Evolutionary conservation across 208 protist genomes (phyloP).

Genomic region (Acanthamoeba healyi): DNA sequence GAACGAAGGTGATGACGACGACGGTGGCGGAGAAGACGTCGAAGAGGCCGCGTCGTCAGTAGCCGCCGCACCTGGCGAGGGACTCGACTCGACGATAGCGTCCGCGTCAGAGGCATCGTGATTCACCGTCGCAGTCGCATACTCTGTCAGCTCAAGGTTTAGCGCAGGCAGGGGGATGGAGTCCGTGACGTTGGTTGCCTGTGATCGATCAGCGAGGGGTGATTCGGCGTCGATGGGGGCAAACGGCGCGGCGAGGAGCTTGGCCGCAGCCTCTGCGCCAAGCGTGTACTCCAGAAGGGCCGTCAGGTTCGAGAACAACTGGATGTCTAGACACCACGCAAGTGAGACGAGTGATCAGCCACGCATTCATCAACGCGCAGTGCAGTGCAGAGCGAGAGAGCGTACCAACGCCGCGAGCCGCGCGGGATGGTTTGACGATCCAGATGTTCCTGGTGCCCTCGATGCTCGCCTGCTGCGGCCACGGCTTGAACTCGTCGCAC

Average conservation of each 20-base stretch:
- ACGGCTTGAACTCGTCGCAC: not conserved
- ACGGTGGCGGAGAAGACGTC: not conserved
- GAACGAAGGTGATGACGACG: not conserved
- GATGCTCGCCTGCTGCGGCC: slow-evolving; percentile 63
- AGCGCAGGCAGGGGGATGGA: no score
- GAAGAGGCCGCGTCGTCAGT: no score
- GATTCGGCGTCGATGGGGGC: no score
- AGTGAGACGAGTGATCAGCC: no score
- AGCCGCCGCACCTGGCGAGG: not conserved
- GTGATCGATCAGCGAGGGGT: no score
- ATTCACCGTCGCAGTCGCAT: no score
- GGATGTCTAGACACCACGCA: slow-evolving; percentile 74
- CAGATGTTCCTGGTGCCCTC: slow-evolving; percentile 80
- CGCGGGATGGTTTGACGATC: slow-evolving; percentile 81
- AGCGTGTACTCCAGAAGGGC: slow-evolving; percentile 69
- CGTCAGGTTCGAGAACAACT: slow-evolving; percentile 65
- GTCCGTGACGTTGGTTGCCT: no score
- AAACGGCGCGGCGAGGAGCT: not conserved
- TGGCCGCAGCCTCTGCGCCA: not conserved
- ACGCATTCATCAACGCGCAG: no score
- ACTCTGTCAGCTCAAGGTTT: no score
- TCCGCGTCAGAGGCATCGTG: no score
- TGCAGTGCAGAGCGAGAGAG: not conserved
- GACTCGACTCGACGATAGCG: not conserved
- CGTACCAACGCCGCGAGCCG: slow-evolving; percentile 40